Percentiles rank a stretch among this genome's conserved stretches.
phyloP scores from a whole-genome alignment of 1,139 yeast species.

The Eremothecium gossypii region DNA sequence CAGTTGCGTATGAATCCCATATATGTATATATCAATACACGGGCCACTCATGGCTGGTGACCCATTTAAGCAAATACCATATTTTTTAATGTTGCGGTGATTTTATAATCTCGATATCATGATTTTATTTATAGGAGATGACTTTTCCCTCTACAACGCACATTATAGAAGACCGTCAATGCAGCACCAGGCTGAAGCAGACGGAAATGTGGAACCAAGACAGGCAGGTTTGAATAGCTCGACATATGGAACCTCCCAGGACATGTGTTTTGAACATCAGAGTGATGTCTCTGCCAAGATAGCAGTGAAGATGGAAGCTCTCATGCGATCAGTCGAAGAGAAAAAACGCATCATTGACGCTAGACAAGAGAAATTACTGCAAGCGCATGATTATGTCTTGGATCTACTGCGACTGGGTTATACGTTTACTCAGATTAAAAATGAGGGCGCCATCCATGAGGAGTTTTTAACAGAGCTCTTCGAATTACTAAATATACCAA shows the following conservation, averaged over 20 bases:
- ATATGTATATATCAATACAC: too few relatives aligned
- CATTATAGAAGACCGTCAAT: neutral
- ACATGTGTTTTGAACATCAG: neutral
- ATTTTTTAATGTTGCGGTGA: too few relatives aligned
- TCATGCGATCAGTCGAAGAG: constrained; percentile 6
- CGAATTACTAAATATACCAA: constrained; percentile 8
- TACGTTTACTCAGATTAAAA: constrained; percentile 9
- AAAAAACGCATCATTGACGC: constrained; percentile 5
- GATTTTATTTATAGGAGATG: too few relatives aligned
- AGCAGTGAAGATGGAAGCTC: constrained; percentile 5
- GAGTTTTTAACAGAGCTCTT: constrained; percentile 12
- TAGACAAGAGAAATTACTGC: constrained; percentile 5
- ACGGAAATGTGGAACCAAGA: too few relatives aligned
- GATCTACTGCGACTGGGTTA: constrained; percentile 12
- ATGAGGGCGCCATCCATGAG: constrained; percentile 9
- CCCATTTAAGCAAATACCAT: too few relatives aligned
- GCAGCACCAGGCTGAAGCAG: neutral
- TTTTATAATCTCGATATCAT: too few relatives aligned
- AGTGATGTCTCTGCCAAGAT: constrained; percentile 1
- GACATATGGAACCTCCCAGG: too few relatives aligned
- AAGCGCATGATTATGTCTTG: constrained; percentile 8
- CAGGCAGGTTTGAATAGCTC: too few relatives aligned
- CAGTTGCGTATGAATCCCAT: too few relatives aligned
- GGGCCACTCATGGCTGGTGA: too few relatives aligned
- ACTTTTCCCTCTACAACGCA: neutral